These are phyloP conservation scores for Nicotiana attenuata DNA, from an alignment of 257 asterid genomes.

Conservation along the genomic window DNA sequence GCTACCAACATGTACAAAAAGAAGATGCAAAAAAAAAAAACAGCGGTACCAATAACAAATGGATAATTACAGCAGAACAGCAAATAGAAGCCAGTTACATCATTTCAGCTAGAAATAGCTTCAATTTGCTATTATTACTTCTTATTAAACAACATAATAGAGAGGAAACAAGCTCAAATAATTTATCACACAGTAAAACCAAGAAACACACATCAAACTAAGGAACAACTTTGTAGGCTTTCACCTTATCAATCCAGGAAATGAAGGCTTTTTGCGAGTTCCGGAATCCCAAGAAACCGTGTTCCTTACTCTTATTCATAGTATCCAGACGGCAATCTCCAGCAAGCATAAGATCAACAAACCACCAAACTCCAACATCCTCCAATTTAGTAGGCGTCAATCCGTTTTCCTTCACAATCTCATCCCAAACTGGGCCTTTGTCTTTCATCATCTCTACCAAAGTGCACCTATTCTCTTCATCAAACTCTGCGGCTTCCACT, in stretches of 20 bases:
- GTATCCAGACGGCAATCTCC: slow-evolving; percentile 35
- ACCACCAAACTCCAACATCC: slow-evolving; percentile 87
- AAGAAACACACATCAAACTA: slow-evolving; percentile 11
- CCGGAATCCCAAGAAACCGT: slow-evolving; percentile 84
- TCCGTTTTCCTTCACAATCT: slow-evolving; percentile 62
- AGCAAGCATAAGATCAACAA: slow-evolving; percentile 38
- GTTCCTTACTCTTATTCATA: slow-evolving; percentile 99
- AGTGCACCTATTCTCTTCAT: slow-evolving; percentile 45
- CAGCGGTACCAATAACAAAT: background rate
- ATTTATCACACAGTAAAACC: background rate
- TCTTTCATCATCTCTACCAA: slow-evolving; percentile 70
- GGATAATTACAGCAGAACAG: slow-evolving; percentile 3
- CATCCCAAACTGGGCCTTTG: slow-evolving; percentile 80
- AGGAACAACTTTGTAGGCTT: slow-evolving; percentile 78
- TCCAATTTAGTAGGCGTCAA: slow-evolving; percentile 49
- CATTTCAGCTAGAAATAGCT: background rate
- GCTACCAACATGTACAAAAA: background rate
- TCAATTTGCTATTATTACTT: background rate
- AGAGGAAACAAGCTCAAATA: background rate
- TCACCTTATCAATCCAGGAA: slow-evolving; percentile 82
- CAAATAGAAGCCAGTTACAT: background rate
- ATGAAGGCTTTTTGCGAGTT: slow-evolving; percentile 67
- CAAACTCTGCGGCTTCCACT: slow-evolving; percentile 48
- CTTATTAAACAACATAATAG: slow-evolving; percentile 7
- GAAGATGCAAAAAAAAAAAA: background rate